Evolutionary conservation across 2,329 filamentous ascomycete species (phyloP), one percentile per base, ranked within the genome.

Genomic region (Claviceps cyperi): DNA sequence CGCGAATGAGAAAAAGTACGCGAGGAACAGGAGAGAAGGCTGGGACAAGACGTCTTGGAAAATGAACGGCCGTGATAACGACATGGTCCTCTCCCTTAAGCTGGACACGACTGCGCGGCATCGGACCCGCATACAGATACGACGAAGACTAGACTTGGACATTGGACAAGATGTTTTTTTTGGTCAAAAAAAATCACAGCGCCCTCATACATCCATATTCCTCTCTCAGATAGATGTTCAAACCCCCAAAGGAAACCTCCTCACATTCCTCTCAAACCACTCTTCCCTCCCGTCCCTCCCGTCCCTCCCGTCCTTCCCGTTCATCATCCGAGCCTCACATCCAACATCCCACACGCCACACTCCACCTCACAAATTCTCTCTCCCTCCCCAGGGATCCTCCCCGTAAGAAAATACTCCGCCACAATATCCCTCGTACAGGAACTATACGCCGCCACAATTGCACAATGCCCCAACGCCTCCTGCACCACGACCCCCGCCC

Each of bases 381-480:
- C 58, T 8, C 45, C 47, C 15, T 43, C 28, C 2, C 9, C 28
- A 11, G 56, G 60, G 13, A 61, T 49, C 22, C 39, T 50, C 5
- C 60, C 59, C 9, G 44, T 50, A 6, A 55, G 50, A 1, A 61
- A 49, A 24, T 61, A 61, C 0, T 50, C 40, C 1, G 51, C 45
- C 8, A 59, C 53, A 32, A 58, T 46, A 28, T 44, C 14, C 47
- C 44, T 55, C 7, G 51, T 55, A 19, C 59, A 49, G 43, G 40
- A 40, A 36, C 60, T 61, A 11, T 51, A 53, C 1, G 51, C 51
- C 1, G 50, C 14, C 1, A 24, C 5, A 3, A 50, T 4, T 2
- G 54, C 47, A 21, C 50, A 53, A 28, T 62, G 60, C 0, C 60
- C 60, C 22, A 57, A 46, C 0, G 56, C 52, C 15, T 59, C 51